A percentile compares a stretch with the other conserved stretches of the same genome.
Evolutionary conservation across 208 protist genomes (phyloP).

Genomic region (Trypanosoma scelopori): DNA sequence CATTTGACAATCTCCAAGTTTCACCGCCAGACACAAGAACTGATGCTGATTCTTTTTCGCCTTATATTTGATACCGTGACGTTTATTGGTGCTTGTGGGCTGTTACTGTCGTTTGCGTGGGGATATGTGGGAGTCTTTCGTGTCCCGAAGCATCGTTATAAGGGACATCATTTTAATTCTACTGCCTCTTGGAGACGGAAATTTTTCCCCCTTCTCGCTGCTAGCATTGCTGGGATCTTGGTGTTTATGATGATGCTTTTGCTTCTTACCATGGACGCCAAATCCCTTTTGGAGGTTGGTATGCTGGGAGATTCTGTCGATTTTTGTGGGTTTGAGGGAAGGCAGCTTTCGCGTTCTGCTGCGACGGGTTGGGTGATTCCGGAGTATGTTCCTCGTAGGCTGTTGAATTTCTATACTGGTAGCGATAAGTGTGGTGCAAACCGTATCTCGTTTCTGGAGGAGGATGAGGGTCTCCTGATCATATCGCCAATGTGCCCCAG

Average conservation of each 20-base stretch:
- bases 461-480: constrained; percentile 33
- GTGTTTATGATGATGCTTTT: constrained; percentile 16
- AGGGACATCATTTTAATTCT: background rate
- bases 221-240: background rate
- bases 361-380: constrained; percentile 43
- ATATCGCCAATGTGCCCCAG: constrained; percentile 41
- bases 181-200: background rate
- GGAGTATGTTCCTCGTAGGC: constrained; percentile 32
- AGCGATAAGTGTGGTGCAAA: constrained; percentile 32
- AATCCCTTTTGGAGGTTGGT: constrained; percentile 29
- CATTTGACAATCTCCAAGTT: constrained; percentile 26
- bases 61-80: background rate
- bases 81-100: constrained; percentile 9
- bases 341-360: constrained; percentile 30
- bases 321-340: constrained; percentile 38
- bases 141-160: background rate
- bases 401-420: constrained; percentile 48
- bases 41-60: constrained; percentile 33
- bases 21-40: constrained; percentile 54
- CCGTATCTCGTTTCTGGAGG: constrained; percentile 41
- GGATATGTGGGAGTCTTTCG: background rate
- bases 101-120: background rate
- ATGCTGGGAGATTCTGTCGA: constrained; percentile 40
- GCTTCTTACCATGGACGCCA: constrained; percentile 8
- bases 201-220: background rate